These are phyloP conservation scores for Oryza punctata DNA, from an alignment of 176 grass and related monocot genomes.

Conservation along the genomic window DNA sequence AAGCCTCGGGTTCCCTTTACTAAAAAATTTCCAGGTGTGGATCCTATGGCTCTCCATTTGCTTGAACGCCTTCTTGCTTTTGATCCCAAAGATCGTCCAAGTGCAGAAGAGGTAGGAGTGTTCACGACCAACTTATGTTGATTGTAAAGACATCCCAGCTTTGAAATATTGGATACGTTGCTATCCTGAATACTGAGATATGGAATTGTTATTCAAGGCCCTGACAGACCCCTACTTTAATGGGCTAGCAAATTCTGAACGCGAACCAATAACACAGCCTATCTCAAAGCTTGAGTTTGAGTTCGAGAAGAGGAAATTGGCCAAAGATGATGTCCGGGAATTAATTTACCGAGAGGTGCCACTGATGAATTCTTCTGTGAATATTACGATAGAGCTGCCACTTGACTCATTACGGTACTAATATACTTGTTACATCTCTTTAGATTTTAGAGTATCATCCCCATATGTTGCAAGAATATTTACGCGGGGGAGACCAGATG, in stretches of 20 bases:
- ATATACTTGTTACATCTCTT: constrained; percentile 18
- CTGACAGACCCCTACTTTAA: constrained; percentile 84
- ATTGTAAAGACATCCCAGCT: constrained; percentile 4
- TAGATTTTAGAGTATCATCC: constrained; percentile 99
- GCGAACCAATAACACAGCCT: constrained; percentile 72
- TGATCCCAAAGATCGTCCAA: constrained; percentile 88
- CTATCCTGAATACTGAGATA: constrained; percentile 39
- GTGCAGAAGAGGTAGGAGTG: constrained; percentile 70
- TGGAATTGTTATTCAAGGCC: constrained; percentile 61
- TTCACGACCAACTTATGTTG: constrained; percentile 10
- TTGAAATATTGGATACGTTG: constrained; percentile 28
- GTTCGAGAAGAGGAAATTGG: constrained; percentile 91
- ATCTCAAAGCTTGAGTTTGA: constrained; percentile 99
- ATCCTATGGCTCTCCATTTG: constrained; percentile 78
- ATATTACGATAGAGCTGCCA: not conserved
- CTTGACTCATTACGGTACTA: constrained; percentile 3
- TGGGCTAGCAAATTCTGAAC: constrained; percentile 79
- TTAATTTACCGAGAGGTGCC: constrained; percentile 96
- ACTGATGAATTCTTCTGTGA: constrained; percentile 19
- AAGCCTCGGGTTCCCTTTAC: constrained; percentile 68
- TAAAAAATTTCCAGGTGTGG: constrained; percentile 76
- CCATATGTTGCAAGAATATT: constrained; percentile 96
- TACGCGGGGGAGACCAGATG: constrained; percentile 80
- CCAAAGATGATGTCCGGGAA: constrained; percentile 96
- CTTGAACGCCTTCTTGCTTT: constrained; percentile 86